Evolutionary conservation across 2,329 filamentous ascomycete genomes (phyloP), one percentile per base, ranked within the genome.

Genomic region (Aspergillus nomiae): DNA sequence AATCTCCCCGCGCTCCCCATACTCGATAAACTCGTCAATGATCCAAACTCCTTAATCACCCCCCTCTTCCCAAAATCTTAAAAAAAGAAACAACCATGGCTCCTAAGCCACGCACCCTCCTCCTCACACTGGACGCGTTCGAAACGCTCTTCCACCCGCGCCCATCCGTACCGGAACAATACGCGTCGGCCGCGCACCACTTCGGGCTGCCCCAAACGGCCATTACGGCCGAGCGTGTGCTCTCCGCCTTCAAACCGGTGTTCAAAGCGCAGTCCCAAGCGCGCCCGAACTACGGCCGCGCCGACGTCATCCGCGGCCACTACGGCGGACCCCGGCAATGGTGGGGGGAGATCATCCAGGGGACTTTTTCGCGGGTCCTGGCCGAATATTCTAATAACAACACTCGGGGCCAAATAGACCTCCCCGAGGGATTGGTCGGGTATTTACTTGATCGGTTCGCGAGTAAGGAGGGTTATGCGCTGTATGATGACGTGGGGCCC

Each of bases 121-220:
- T 82, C 38, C 71, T 82, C 24, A 82, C 80, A 38, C 69, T 82
- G 46, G 81, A 83, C 68, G 80, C 80, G 38, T 80, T 82, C 61
- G 76, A 74, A 26, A 83, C 81, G 3, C 64, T 83, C 55, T 82
- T 82, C 67, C 67, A 77, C 57, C 80, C 81, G 0, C 75, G 76
- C 61, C 66, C 68, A 4, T 74, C 80, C 1, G 68, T 82, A 36
- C 70, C 76, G 8, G 68, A 73, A 9, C 78, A 81, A 66, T 83
- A 83, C 69, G 70, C 76, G 30, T 65, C 74, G 12, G 69, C 75
- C 55, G 80, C 80, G 16, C 71, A 74, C 62, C 60, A 71, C 59
- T 78, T 75, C 65, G 74, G 77, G 21, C 65, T 81, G 28, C 69
- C 70, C 51, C 70, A 59, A n/a, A 62, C 68, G 8, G 30, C 61